A percentile compares a stretch with the other conserved stretches of the same genome.
phyloP scores from a whole-genome alignment of 2,329 filamentous ascomycete genomes.

The Botrytis porri region DNA sequence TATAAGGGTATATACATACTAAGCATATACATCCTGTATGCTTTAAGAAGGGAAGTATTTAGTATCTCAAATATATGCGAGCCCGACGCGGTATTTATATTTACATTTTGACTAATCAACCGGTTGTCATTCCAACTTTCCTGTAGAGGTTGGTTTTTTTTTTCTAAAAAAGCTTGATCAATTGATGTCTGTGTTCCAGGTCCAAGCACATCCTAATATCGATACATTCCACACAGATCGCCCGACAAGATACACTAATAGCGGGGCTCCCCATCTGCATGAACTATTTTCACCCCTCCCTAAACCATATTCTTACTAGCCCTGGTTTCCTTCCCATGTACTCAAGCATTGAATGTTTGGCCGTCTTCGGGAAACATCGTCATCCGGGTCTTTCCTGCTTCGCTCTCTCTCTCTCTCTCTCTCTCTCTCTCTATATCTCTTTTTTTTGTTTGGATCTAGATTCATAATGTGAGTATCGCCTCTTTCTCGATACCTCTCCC shows the following conservation, averaged over 20 bases:
- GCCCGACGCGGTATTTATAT: not conserved
- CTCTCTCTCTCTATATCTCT: no score
- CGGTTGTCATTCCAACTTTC: not conserved
- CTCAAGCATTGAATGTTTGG: not conserved
- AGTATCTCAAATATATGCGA: not conserved
- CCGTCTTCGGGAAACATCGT: not conserved
- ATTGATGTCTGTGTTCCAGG: not conserved
- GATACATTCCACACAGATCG: not conserved
- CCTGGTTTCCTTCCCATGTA: not conserved
- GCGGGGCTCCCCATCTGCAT: slow-evolving; percentile 4
- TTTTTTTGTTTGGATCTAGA: not conserved
- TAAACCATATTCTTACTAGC: not conserved
- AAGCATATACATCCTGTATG: not conserved
- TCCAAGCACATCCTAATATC: not conserved
- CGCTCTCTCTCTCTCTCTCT: not conserved
- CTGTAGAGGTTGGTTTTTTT: no score
- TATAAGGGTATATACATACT: no score
- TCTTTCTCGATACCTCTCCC: not conserved
- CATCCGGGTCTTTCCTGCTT: slow-evolving; percentile 1
- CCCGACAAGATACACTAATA: not conserved
- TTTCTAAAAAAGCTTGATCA: not conserved
- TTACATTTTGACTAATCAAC: not conserved
- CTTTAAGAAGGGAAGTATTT: not conserved
- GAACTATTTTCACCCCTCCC: not conserved
- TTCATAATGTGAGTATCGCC: not conserved